Percentiles rank a stretch among this genome's conserved stretches.
These are phyloP conservation scores for Volvariella volvacea DNA, from an alignment of 1,284 basidiomycete species.

Conservation along the genomic window DNA sequence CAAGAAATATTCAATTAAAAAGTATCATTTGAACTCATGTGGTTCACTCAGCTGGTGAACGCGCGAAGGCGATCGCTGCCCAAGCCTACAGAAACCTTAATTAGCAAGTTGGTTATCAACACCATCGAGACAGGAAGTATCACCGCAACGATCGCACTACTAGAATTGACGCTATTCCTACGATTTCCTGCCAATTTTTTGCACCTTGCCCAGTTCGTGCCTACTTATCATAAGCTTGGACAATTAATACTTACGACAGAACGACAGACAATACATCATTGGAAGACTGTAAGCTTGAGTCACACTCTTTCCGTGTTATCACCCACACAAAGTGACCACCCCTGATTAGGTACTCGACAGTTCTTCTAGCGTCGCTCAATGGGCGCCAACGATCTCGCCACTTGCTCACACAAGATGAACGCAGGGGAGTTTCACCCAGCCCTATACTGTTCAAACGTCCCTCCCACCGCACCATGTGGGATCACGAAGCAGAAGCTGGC, in stretches of 20 bases:
- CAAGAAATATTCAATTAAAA: no score
- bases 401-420: no score
- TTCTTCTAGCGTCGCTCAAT: slow-evolving; percentile 12
- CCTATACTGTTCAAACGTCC: no score
- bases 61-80: not conserved
- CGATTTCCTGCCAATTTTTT: not conserved
- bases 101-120: slow-evolving; percentile 4
- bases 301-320: no score
- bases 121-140: slow-evolving; percentile 6
- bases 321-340: no score
- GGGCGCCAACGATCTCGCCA: slow-evolving; percentile 8
- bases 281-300: slow-evolving; percentile 1
- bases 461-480: no score
- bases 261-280: not conserved
- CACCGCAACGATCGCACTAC: slow-evolving; percentile 1
- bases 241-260: not conserved
- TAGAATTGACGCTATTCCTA: slow-evolving; percentile 3
- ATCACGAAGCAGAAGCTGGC: no score
- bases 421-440: no score
- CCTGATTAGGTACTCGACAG: slow-evolving; percentile 12
- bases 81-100: slow-evolving; percentile 1
- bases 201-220: slow-evolving; percentile 3
- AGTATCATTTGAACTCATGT: no score
- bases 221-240: not conserved
- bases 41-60: not conserved